phyloP scores from a whole-genome alignment of 208 protist species.

The Trypanosoma grayi region DNA sequence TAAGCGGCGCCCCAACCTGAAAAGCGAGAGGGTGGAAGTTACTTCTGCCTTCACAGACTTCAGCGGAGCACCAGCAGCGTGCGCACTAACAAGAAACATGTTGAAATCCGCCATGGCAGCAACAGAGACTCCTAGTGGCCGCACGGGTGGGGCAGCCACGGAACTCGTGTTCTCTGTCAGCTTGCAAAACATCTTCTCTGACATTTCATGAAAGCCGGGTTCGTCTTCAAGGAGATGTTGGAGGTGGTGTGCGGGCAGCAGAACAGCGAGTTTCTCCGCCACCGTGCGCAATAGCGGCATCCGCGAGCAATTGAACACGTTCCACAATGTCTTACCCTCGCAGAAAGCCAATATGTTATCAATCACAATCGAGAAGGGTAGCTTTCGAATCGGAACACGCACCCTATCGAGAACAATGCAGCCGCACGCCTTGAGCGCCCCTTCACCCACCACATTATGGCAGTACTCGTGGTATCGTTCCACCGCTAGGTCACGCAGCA shows the following conservation, averaged over 20 bases:
- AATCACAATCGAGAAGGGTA: constrained; percentile 38
- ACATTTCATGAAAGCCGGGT: constrained; percentile 15
- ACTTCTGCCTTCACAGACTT: background rate
- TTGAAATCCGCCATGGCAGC: constrained; percentile 33
- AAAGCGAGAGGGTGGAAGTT: background rate
- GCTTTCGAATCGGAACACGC: constrained; percentile 23
- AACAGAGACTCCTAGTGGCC: constrained; percentile 17
- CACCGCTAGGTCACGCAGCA: constrained; percentile 1
- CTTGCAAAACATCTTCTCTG: background rate
- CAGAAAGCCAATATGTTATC: constrained; percentile 36
- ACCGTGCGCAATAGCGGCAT: constrained; percentile 41
- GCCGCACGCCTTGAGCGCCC: constrained; percentile 18
- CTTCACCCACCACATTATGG: constrained; percentile 3
- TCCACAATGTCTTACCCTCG: constrained; percentile 23
- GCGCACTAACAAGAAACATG: constrained; percentile 23
- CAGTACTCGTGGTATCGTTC: constrained; percentile 18
- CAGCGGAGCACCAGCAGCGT: background rate
- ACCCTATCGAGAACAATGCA: constrained; percentile 23
- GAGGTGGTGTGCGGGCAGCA: constrained; percentile 12
- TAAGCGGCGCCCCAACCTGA: background rate
- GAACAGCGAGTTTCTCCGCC: constrained; percentile 22
- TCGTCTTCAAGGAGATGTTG: constrained; percentile 8
- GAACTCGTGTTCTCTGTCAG: background rate
- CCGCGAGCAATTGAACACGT: constrained; percentile 25
- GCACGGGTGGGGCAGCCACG: constrained; percentile 2